Conservation (phyloP, 345 rosid species). For the Salix purpurea region DNA sequence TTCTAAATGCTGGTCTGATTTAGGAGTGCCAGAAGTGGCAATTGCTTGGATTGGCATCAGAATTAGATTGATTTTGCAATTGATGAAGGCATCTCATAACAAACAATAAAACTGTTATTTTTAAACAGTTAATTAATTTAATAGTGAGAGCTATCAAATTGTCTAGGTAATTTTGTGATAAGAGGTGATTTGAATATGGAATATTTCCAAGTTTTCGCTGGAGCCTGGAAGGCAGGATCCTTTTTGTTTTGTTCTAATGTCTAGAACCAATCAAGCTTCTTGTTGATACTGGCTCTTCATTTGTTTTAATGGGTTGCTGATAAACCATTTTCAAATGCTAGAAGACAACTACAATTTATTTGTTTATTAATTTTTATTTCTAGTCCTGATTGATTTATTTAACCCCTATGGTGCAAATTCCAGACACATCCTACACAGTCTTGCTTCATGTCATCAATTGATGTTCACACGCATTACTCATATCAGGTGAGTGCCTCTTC, state of each 20-base stretch:
- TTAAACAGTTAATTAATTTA: not conserved
- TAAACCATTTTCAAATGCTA: not conserved
- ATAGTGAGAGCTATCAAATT: not conserved
- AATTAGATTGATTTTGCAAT: slow-evolving; percentile 1
- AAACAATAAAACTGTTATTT: not conserved
- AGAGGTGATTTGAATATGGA: not conserved
- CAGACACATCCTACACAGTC: slow-evolving; percentile 99
- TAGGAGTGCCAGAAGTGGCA: not conserved
- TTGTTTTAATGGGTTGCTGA: not conserved
- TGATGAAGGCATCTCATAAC: not conserved
- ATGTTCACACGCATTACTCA: slow-evolving; percentile 95
- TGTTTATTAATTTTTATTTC: not conserved
- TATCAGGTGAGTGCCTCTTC: slow-evolving; percentile 60
- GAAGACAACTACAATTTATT: not conserved
- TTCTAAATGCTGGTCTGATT: not conserved
- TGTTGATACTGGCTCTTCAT: not conserved
- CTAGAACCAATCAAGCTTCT: not conserved
- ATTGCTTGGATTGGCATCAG: not conserved
- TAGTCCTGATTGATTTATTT: slow-evolving; percentile 6
- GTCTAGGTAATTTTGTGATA: not conserved
- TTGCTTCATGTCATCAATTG: slow-evolving; percentile 98
- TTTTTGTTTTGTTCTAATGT: not conserved
- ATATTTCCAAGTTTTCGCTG: not conserved
- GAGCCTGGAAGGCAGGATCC: not conserved
- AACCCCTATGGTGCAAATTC: slow-evolving; percentile 13